These are phyloP conservation scores for Lunasporangiospora selenospora DNA, from an alignment of 192 early-diverging fungal genomes.

Conservation along the genomic window DNA sequence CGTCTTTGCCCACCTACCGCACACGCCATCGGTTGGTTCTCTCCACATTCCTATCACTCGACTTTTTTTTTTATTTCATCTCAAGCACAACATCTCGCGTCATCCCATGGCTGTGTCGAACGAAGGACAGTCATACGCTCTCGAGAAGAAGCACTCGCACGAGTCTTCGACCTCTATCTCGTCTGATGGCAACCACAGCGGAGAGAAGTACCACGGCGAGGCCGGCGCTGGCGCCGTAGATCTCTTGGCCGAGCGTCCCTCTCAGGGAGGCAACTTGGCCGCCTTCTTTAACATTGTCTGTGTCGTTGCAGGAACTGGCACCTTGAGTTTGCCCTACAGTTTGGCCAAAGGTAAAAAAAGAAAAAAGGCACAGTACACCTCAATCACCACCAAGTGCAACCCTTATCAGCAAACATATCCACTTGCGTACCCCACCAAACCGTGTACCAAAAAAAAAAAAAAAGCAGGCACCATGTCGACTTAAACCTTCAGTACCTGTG, in stretches of 20 bases:
- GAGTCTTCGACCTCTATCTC: conserved; percentile 21
- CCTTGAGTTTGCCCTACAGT: conserved; percentile 63
- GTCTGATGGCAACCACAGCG: conserved; percentile 4
- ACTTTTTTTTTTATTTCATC: neutral
- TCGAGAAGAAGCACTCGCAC: neutral
- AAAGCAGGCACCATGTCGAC: neutral
- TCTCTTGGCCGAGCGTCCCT: conserved; percentile 40
- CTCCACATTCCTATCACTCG: neutral
- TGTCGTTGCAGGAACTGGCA: conserved; percentile 69
- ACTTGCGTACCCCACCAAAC: conserved; percentile 9
- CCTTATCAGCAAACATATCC: neutral
- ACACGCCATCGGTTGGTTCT: neutral
- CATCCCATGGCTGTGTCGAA: neutral
- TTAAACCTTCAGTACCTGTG: neutral
- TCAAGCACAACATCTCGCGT: neutral
- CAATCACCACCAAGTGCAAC: neutral
- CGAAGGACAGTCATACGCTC: neutral
- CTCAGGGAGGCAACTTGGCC: conserved; percentile 55
- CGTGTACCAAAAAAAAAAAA: conserved; percentile 1
- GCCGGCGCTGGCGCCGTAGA: neutral
- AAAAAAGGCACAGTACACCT: neutral
- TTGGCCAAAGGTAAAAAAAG: conserved; percentile 50
- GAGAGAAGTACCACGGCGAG: neutral
- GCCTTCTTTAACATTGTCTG: conserved; percentile 62
- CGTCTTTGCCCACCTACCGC: neutral